These are phyloP conservation scores for Lecanicillium sp. DNA, from an alignment of 2,329 filamentous ascomycete species.

Conservation along the genomic window DNA sequence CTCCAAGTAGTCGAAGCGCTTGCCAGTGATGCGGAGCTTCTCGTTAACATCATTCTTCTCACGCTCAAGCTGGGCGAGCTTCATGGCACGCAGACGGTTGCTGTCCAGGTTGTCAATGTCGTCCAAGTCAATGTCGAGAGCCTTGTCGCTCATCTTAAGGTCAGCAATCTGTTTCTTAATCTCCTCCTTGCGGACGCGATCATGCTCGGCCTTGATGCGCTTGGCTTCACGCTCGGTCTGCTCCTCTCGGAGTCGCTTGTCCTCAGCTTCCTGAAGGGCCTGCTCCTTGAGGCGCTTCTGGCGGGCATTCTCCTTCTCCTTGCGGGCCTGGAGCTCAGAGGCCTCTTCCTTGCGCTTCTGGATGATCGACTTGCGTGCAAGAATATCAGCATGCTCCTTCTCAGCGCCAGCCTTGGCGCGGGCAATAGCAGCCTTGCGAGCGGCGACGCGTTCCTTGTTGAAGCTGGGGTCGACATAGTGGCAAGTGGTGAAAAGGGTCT, in stretches of 20 bases:
- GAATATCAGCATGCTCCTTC: slow-evolving; percentile 78
- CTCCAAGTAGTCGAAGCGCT: slow-evolving; percentile 94
- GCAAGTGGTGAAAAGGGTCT: slow-evolving; percentile 85
- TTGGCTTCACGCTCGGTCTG: slow-evolving; percentile 84
- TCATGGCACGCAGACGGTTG: slow-evolving; percentile 85
- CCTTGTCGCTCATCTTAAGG: slow-evolving; percentile 81
- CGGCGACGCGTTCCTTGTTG: slow-evolving; percentile 71
- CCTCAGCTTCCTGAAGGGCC: slow-evolving; percentile 83
- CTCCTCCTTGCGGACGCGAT: slow-evolving; percentile 86
- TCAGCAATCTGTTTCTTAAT: slow-evolving; percentile 88
- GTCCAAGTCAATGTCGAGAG: slow-evolving; percentile 64
- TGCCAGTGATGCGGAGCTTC: slow-evolving; percentile 82
- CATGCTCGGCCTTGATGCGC: slow-evolving; percentile 77
- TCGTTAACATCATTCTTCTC: slow-evolving; percentile 97
- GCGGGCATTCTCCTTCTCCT: slow-evolving; percentile 86
- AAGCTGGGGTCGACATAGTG: slow-evolving; percentile 91
- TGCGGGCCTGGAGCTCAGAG: slow-evolving; percentile 78
- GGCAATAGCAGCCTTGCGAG: slow-evolving; percentile 70
- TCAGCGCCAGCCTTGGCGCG: slow-evolving; percentile 84
- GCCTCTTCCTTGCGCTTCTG: slow-evolving; percentile 95
- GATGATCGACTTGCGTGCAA: slow-evolving; percentile 83
- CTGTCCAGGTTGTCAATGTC: slow-evolving; percentile 83
- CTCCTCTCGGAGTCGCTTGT: slow-evolving; percentile 82
- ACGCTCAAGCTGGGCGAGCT: slow-evolving; percentile 90
- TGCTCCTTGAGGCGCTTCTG: slow-evolving; percentile 81